Percentiles rank a stretch among this genome's conserved stretches.
Evolutionary conservation across 495 filamentous ascomycete species (phyloP).

Genomic region (Cladorrhinum samala): DNA sequence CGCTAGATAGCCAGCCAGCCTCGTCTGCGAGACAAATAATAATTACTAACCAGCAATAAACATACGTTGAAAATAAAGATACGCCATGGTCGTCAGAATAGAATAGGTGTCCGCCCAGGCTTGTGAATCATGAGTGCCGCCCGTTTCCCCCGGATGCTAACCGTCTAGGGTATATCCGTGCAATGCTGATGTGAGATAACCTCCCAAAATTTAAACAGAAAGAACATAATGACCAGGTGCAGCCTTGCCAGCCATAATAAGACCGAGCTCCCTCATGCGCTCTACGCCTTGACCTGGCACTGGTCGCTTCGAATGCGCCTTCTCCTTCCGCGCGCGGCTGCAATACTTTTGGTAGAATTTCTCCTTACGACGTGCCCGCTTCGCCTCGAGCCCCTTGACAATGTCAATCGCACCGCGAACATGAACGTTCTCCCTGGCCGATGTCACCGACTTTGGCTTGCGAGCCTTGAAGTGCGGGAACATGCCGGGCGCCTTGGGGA

Average conservation of each 20-base stretch:
- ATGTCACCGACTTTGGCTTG: conserved; percentile 23
- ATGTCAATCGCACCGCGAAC: conserved; percentile 90
- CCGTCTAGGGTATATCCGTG: conserved; percentile 8
- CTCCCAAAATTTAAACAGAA: conserved; percentile 54
- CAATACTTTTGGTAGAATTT: conserved; percentile 77
- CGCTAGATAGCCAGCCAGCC: not conserved
- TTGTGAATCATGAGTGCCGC: conserved; percentile 28
- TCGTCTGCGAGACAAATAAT: conserved; percentile 1
- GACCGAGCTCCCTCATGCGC: conserved; percentile 88
- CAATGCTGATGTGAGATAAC: conserved; percentile 28
- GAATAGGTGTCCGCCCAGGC: conserved; percentile 10
- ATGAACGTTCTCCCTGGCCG: conserved; percentile 37
- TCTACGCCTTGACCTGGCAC: conserved; percentile 84
- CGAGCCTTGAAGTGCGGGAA: conserved; percentile 49
- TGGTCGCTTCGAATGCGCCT: conserved; percentile 38
- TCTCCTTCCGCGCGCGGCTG: conserved; percentile 46
- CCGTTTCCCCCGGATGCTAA: conserved; percentile 13
- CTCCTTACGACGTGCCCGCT: conserved; percentile 82
- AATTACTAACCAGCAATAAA: conserved; percentile 6
- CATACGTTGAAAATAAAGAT: conserved; percentile 3
- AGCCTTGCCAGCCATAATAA: conserved; percentile 76
- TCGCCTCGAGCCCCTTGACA: conserved; percentile 91
- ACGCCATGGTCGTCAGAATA: conserved; percentile 13
- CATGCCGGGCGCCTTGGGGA: conserved; percentile 65
- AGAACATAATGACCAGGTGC: conserved; percentile 73